Evolutionary conservation across 2,329 filamentous ascomycete species (phyloP).

Genomic region (Botrytis squamosa): DNA sequence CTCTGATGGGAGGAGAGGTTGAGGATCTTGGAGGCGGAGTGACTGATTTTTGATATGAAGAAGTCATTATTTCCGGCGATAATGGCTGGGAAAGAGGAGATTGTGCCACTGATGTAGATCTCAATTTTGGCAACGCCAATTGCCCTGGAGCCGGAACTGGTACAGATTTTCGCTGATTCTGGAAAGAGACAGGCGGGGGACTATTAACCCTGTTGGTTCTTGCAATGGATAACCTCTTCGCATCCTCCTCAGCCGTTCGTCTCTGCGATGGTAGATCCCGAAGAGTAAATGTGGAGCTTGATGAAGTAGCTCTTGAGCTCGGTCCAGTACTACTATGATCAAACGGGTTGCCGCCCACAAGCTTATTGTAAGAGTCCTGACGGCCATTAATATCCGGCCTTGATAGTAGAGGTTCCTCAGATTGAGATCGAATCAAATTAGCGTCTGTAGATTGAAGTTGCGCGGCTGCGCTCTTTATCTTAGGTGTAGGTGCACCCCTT

Average conservation of each 20-base stretch:
- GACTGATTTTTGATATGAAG: neutral
- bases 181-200: constrained; percentile 25
- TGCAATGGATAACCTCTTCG: constrained; percentile 16
- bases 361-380: constrained; percentile 15
- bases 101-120: neutral
- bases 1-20: neutral
- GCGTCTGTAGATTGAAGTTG: constrained; percentile 19
- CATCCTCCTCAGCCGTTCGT: constrained; percentile 10
- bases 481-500: neutral
- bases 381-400: constrained; percentile 2
- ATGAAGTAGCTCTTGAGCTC: constrained; percentile 15
- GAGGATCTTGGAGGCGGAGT: neutral
- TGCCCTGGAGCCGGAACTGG: neutral
- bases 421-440: constrained; percentile 11
- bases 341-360: constrained; percentile 11
- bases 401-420: neutral
- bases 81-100: neutral
- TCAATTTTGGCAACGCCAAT: neutral
- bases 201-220: constrained; percentile 15
- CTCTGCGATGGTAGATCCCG: constrained; percentile 23
- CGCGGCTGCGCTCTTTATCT: constrained; percentile 31
- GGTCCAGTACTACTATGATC: neutral
- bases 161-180: constrained; percentile 21
- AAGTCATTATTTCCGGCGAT: neutral
- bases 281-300: constrained; percentile 17